A percentile compares a stretch with the other conserved stretches of the same genome.
phyloP scores from a whole-genome alignment of 148 eudicot species.

The Pouteria glomerata region DNA sequence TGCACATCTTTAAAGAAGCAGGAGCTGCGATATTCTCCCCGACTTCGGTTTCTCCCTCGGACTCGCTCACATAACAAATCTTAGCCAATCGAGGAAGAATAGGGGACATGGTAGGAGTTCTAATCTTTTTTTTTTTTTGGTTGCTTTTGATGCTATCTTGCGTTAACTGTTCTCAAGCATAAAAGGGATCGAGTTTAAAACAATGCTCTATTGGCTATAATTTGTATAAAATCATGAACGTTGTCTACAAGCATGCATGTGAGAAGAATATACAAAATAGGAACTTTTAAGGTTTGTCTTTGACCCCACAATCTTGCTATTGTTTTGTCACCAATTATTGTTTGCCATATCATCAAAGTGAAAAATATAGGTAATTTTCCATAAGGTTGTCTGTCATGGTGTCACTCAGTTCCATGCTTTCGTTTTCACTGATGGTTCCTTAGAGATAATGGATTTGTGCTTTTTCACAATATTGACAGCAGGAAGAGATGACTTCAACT shows the following conservation, averaged over 20 bases:
- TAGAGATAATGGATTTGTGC: background rate
- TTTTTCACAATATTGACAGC: background rate
- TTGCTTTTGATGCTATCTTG: slow-evolving; percentile 8
- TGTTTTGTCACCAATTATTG: background rate
- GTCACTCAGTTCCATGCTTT: background rate
- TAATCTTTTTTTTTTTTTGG: background rate
- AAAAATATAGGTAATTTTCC: background rate
- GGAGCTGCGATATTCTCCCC: slow-evolving; percentile 16
- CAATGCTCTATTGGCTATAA: background rate
- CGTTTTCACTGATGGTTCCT: background rate
- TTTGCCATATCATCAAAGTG: background rate
- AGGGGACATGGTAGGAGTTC: slow-evolving; percentile 7
- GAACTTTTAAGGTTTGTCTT: background rate
- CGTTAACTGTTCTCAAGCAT: background rate
- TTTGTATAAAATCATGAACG: background rate
- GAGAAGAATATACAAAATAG: background rate
- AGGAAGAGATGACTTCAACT: background rate
- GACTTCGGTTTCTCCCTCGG: slow-evolving; percentile 16
- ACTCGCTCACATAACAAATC: slow-evolving; percentile 18
- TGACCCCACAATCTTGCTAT: background rate
- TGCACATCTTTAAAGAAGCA: slow-evolving; percentile 7
- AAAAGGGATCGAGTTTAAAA: slow-evolving; percentile 3
- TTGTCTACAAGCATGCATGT: background rate
- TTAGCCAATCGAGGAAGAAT: slow-evolving; percentile 7
- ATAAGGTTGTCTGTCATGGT: background rate